Evolutionary conservation across 768 basidiomycete species (phyloP).

Genomic region (Tephrocybe rancida): DNA sequence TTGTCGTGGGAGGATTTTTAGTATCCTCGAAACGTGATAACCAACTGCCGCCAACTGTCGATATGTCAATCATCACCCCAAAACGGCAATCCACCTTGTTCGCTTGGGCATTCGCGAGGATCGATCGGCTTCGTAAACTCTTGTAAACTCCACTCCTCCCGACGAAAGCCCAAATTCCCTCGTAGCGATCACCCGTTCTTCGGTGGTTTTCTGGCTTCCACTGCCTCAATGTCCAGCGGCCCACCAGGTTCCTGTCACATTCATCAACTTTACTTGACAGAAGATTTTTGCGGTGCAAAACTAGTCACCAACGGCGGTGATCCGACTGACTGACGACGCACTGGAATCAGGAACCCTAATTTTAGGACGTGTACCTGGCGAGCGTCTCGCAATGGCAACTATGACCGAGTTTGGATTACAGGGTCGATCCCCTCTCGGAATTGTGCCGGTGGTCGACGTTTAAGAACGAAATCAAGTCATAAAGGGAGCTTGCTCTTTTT

Average conservation of each 20-base stretch:
- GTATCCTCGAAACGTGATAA: too few relatives aligned
- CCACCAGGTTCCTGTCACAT: neutral
- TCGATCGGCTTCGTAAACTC: too few relatives aligned
- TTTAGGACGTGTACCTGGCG: neutral
- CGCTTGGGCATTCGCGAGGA: too few relatives aligned
- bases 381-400: neutral
- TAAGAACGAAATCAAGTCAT: slow-evolving; percentile 1
- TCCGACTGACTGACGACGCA: neutral
- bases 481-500: neutral
- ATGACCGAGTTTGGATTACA: neutral
- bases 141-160: too few relatives aligned
- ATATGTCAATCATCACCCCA: too few relatives aligned
- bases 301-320: neutral
- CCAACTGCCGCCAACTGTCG: too few relatives aligned
- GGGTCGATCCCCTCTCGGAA: neutral
- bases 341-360: neutral
- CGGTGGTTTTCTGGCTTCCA: too few relatives aligned
- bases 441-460: neutral
- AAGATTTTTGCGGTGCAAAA: neutral
- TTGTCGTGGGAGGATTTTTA: too few relatives aligned
- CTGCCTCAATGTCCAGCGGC: neutral
- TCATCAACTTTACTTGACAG: neutral
- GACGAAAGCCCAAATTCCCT: too few relatives aligned
- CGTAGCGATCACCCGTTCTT: too few relatives aligned
- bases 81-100: too few relatives aligned